Evolutionary conservation across 164 flowering plant genomes (phyloP).

Genomic region (Brasenia schreberi): DNA sequence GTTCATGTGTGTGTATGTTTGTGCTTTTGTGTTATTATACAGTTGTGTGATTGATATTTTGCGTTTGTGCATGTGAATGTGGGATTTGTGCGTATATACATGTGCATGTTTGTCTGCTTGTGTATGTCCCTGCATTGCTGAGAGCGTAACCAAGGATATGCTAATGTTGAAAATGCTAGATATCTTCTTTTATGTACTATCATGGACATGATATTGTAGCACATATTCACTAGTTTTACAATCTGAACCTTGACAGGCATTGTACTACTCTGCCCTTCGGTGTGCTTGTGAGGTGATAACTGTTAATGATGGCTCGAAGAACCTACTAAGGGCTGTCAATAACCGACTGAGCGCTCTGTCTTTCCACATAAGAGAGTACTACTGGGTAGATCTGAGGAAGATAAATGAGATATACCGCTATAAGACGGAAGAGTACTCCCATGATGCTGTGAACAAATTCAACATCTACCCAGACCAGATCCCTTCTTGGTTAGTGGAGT

Average conservation of each 20-base stretch:
- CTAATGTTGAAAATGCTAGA: too few relatives aligned
- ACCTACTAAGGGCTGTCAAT: slow-evolving; percentile 56
- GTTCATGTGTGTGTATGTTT: too few relatives aligned
- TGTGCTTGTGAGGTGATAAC: slow-evolving; percentile 79
- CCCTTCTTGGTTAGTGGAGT: slow-evolving; percentile 77
- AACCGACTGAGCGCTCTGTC: slow-evolving; percentile 87
- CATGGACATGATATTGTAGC: too few relatives aligned
- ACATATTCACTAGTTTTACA: too few relatives aligned
- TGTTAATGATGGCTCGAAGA: slow-evolving; percentile 57
- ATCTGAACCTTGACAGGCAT: slow-evolving; percentile 33
- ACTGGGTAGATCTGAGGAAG: slow-evolving; percentile 82
- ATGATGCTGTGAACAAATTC: slow-evolving; percentile 80
- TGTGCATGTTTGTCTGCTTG: too few relatives aligned
- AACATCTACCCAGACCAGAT: slow-evolving; percentile 95
- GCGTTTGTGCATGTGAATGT: too few relatives aligned
- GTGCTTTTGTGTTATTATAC: too few relatives aligned
- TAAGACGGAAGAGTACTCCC: slow-evolving; percentile 86
- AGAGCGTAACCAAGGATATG: too few relatives aligned
- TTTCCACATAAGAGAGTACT: slow-evolving; percentile 81
- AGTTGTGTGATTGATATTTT: too few relatives aligned
- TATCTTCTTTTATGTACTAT: too few relatives aligned
- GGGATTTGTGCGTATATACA: too few relatives aligned
- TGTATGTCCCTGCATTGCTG: too few relatives aligned
- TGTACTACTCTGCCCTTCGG: slow-evolving; percentile 71
- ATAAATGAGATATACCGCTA: slow-evolving; percentile 86